These are phyloP conservation scores for Rhizoclosmatium globosum DNA, from an alignment of 192 early-diverging fungal species.

Conservation along the genomic window DNA sequence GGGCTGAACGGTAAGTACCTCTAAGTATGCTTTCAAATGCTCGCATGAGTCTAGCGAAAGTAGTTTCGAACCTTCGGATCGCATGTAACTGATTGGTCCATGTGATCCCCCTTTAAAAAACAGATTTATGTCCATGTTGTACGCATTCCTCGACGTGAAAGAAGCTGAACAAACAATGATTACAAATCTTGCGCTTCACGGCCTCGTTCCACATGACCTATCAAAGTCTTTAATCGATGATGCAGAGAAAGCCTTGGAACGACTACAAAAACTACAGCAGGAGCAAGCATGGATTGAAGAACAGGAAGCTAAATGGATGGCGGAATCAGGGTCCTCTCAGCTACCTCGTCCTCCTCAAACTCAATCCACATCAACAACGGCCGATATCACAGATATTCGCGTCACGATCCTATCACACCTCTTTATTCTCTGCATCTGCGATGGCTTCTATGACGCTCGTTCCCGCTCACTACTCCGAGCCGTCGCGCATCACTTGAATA, in stretches of 20 bases:
- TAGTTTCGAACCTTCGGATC: no score
- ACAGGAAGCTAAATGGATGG: slow-evolving; percentile 38
- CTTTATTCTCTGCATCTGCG: slow-evolving; percentile 83
- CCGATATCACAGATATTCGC: slow-evolving; percentile 71
- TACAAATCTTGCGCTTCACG: slow-evolving; percentile 50
- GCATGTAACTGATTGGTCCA: no score
- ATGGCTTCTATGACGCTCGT: slow-evolving; percentile 87
- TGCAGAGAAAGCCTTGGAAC: slow-evolving; percentile 35
- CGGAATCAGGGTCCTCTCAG: slow-evolving; percentile 25
- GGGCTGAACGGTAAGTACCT: slow-evolving; percentile 60
- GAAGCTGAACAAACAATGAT: slow-evolving; percentile 60
- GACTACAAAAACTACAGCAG: slow-evolving; percentile 37
- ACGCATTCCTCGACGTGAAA: slow-evolving; percentile 79
- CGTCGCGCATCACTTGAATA: slow-evolving; percentile 71
- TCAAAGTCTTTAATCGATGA: slow-evolving; percentile 50
- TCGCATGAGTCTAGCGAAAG: no score
- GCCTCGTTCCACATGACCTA: slow-evolving; percentile 52
- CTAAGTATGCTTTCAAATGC: no score
- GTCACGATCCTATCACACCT: slow-evolving; percentile 90
- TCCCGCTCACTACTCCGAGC: slow-evolving; percentile 77
- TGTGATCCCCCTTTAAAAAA: no score
- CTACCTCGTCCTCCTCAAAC: background rate
- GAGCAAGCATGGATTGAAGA: slow-evolving; percentile 31
- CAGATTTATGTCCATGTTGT: slow-evolving; percentile 83
- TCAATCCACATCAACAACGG: background rate